Base-by-base conservation (phyloP, 2,329 filamentous ascomycete species). In the Ophiostoma fasciatum region DNA sequence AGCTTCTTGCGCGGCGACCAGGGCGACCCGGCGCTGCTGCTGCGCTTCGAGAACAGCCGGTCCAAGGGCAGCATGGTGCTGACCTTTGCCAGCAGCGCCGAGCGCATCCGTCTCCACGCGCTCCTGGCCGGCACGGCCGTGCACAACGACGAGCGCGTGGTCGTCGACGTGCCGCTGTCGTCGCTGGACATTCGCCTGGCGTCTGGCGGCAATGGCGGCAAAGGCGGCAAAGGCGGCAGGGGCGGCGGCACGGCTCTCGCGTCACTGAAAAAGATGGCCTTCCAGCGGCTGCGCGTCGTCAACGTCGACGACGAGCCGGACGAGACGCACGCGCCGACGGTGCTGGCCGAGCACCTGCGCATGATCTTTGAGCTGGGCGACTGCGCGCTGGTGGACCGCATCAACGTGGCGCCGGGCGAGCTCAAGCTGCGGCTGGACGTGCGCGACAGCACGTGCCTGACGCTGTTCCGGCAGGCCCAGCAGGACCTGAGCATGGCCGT, bases 371-470 rank as follows among this genome's bases (percentile, higher is more conserved):
- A 84, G 39, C 82, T 80, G 45, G 72, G 79, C 42, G 74, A 78
- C 45, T 82, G 84, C 33, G 82, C 77, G 28, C 63, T 92, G 13
- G 83, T 82, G 2, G 87, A 94, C 56, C 73, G 85, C 26, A 66
- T 94, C 50, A 93, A 93, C 46, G 65, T 92, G 48, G 77, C 68
- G 2, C 77, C 78, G 10, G 80, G 80, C n/a, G 79, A 84, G 55
- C 53, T 84, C 46, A 72, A 73, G 47, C 53, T 85, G 33, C 66
- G 72, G 21, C 60, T 84, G 23, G 73, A 79, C 45, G 68, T 78
- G 22, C 63, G 66, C 37, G 68, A 73, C 36, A 64, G 66, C 17
- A 73, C 72, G 33, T 61, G 73, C 12, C 57, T 90, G 32, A 72
- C 73, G 42, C 57, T 88, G 26, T 62, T 81, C 38, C 77, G 85